Evolutionary conservation across 768 basidiomycete genomes (phyloP).

Genomic region (Panus rudis): DNA sequence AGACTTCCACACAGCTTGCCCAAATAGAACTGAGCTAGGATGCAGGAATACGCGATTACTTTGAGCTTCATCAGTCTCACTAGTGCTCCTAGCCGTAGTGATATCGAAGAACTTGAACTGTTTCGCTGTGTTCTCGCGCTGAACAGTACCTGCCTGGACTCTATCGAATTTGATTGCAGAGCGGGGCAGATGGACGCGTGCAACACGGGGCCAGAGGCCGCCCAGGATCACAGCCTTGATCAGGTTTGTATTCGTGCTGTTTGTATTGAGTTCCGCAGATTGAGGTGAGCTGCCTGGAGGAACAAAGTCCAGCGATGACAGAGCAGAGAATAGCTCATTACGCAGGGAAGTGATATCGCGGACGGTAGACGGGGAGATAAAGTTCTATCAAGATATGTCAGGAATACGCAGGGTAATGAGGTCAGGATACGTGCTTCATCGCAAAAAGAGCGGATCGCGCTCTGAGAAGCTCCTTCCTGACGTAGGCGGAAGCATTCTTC

Average conservation of each 20-base stretch:
- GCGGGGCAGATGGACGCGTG: conserved; percentile 65
- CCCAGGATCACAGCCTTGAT: conserved; percentile 82
- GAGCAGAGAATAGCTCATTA: conserved; percentile 65
- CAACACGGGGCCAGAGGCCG: conserved; percentile 82
- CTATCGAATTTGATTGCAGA: conserved; percentile 79
- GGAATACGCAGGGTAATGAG: conserved; percentile 3
- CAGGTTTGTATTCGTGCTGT: conserved; percentile 63
- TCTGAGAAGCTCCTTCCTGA: conserved; percentile 40
- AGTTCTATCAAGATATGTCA: conserved; percentile 47
- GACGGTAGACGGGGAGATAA: conserved; percentile 66
- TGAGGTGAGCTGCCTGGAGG: conserved; percentile 38
- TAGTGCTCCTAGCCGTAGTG: conserved; percentile 39
- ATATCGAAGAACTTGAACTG: conserved; percentile 82
- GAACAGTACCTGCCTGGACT: conserved; percentile 75
- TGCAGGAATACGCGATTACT: conserved; percentile 66
- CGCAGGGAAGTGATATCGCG: conserved; percentile 76
- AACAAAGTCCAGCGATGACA: conserved; percentile 67
- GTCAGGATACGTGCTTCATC: conserved; percentile 44
- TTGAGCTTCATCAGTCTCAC: too few relatives aligned
- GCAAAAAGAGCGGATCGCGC: conserved; percentile 52
- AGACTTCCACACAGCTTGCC: conserved; percentile 61
- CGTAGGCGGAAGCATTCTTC: conserved; percentile 50
- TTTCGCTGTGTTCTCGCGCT: conserved; percentile 76
- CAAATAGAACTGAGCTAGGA: conserved; percentile 76
- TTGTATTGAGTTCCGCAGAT: conserved; percentile 50